These are phyloP conservation scores for Peronospora tabacina DNA, from an alignment of 352 stramenopile species.

Conservation along the genomic window DNA sequence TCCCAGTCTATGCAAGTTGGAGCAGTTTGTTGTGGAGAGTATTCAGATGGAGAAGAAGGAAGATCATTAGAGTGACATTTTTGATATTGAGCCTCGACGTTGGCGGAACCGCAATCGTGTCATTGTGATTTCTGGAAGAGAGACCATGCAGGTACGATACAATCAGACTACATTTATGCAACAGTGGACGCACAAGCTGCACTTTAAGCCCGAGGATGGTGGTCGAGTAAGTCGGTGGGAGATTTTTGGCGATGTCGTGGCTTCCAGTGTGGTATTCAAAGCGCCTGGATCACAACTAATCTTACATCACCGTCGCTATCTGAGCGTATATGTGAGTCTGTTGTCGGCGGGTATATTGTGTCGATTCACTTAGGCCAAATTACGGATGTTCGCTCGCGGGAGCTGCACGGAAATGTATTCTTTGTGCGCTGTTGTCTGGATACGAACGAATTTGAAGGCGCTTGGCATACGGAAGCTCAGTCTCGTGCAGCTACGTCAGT, in stretches of 20 bases:
- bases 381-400: constrained; percentile 49
- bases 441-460: constrained; percentile 76
- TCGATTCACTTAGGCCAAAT: constrained; percentile 61
- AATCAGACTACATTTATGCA: constrained; percentile 85
- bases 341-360: constrained; percentile 75
- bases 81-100: constrained; percentile 18
- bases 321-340: constrained; percentile 77
- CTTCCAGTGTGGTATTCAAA: constrained; percentile 84
- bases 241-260: constrained; percentile 80
- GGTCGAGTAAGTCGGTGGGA: constrained; percentile 63
- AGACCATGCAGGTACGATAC: constrained; percentile 77
- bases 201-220: constrained; percentile 51
- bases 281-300: constrained; percentile 59
- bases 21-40: constrained; percentile 71
- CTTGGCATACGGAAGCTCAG: constrained; percentile 80
- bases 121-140: constrained; percentile 59
- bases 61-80: constrained; percentile 7
- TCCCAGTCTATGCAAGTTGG: constrained; percentile 57
- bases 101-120: constrained; percentile 40
- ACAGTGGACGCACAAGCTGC: constrained; percentile 80
- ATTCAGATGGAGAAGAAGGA: constrained; percentile 55
- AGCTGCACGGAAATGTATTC: constrained; percentile 58
- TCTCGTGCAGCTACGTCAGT: constrained; percentile 42
- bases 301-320: constrained; percentile 70
- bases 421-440: constrained; percentile 81